Evolutionary conservation across 1,139 yeast species (phyloP).

Genomic region (Eremothecium gossypii): DNA sequence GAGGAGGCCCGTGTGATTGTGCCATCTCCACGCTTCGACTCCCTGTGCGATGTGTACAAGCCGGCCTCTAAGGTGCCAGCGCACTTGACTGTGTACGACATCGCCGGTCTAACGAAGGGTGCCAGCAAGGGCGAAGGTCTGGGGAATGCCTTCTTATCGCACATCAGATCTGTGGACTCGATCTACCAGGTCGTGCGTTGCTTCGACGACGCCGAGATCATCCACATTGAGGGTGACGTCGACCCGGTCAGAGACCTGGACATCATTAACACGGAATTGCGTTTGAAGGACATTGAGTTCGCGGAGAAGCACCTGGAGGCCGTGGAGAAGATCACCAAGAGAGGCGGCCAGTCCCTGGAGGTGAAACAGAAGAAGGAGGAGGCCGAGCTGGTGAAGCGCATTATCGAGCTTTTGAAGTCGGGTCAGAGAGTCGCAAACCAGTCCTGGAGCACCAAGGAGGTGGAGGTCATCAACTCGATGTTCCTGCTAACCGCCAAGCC

Average conservation of each 20-base stretch:
- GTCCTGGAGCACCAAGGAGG: constrained; percentile 82
- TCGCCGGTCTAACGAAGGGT: constrained; percentile 97
- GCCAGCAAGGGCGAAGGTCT: constrained; percentile 97
- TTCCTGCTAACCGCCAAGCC: constrained; percentile 90
- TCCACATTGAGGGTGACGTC: constrained; percentile 96
- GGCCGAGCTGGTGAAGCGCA: constrained; percentile 67
- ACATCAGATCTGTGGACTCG: constrained; percentile 97
- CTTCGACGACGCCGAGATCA: constrained; percentile 96
- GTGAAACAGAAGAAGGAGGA: constrained; percentile 93
- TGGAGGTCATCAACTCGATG: constrained; percentile 82
- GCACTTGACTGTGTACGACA: constrained; percentile 85
- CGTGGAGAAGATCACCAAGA: constrained; percentile 74
- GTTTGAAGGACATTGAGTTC: constrained; percentile 94
- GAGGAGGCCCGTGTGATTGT: constrained; percentile 97
- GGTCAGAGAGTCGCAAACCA: constrained; percentile 92
- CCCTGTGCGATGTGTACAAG: constrained; percentile 60
- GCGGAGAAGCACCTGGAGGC: constrained; percentile 84
- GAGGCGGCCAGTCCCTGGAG: constrained; percentile 95
- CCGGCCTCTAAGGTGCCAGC: constrained; percentile 90
- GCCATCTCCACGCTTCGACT: constrained; percentile 85
- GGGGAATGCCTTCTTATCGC: constrained; percentile 95
- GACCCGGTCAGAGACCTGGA: constrained; percentile 93
- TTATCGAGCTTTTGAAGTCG: constrained; percentile 64
- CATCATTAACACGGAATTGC: constrained; percentile 82
- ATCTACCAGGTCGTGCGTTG: constrained; percentile 96